These are phyloP conservation scores for Trametes cubensis DNA, from an alignment of 768 basidiomycete species.

Conservation along the genomic window DNA sequence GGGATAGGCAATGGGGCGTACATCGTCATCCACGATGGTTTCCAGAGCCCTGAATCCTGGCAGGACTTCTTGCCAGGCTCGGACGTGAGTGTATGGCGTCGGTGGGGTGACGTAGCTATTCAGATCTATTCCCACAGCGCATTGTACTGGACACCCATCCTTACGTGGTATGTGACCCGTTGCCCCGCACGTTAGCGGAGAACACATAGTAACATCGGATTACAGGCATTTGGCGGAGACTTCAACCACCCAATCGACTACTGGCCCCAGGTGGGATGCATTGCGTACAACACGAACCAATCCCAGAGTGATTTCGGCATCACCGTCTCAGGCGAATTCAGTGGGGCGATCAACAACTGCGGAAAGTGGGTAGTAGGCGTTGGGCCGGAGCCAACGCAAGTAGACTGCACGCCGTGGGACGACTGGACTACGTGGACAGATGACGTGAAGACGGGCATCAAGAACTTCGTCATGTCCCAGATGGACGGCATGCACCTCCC, in stretches of 20 bases:
- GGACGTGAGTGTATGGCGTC: slow-evolving; percentile 32
- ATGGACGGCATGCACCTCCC: slow-evolving; percentile 65
- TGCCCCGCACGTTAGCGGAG: neutral
- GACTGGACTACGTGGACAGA: slow-evolving; percentile 57
- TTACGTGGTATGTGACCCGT: slow-evolving; percentile 40
- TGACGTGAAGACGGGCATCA: slow-evolving; percentile 53
- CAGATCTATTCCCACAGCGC: slow-evolving; percentile 29
- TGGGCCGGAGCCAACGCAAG: slow-evolving; percentile 22
- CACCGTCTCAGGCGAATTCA: slow-evolving; percentile 77
- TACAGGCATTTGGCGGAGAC: slow-evolving; percentile 32
- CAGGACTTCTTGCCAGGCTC: slow-evolving; percentile 46
- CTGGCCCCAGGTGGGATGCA: slow-evolving; percentile 31
- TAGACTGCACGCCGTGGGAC: slow-evolving; percentile 46
- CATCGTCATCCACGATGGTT: slow-evolving; percentile 58
- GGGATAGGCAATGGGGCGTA: slow-evolving; percentile 70
- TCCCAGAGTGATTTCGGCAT: slow-evolving; percentile 63
- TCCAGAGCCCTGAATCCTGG: slow-evolving; percentile 50
- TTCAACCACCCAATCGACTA: slow-evolving; percentile 30
- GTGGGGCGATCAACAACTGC: slow-evolving; percentile 67
- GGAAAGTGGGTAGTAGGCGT: slow-evolving; percentile 51
- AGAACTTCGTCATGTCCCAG: slow-evolving; percentile 52
- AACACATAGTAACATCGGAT: neutral
- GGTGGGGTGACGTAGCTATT: neutral
- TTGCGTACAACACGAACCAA: slow-evolving; percentile 31
- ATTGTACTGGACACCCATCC: slow-evolving; percentile 55